Evolutionary conservation across 495 filamentous ascomycete genomes (phyloP).

Genomic region (Podospora bellae-mahoneyi): DNA sequence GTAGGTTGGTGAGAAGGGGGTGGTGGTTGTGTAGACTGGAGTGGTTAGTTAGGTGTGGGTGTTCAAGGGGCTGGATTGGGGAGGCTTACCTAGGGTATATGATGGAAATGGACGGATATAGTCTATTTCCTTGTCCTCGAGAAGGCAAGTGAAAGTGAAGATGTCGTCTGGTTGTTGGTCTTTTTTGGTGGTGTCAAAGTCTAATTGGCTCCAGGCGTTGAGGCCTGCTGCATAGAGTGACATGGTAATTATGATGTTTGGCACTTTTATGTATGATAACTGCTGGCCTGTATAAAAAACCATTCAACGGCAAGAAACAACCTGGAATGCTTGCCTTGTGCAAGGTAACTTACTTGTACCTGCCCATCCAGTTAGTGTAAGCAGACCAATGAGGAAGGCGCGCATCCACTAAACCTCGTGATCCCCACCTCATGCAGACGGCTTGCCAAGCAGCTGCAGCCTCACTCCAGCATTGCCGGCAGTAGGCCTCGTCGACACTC

Average conservation of each 20-base stretch:
- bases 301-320: too few relatives aligned
- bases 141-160: conserved; percentile 35
- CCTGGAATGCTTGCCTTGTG: background rate
- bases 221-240: conserved; percentile 50
- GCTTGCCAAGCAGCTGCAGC: background rate
- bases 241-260: conserved; percentile 26
- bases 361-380: background rate
- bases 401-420: background rate
- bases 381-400: background rate
- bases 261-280: too few relatives aligned
- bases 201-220: conserved; percentile 51
- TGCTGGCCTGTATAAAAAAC: too few relatives aligned
- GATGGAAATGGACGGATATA: conserved; percentile 29
- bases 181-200: conserved; percentile 26
- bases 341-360: background rate
- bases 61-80: background rate
- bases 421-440: background rate
- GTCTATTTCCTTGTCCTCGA: conserved; percentile 34
- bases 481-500: background rate
- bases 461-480: background rate
- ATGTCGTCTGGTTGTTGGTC: conserved; percentile 40
- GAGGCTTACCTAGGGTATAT: conserved; percentile 40
- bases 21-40: background rate
- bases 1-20: background rate
- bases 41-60: background rate